Conservation (phyloP, 352 stramenopile genomes). For the Phytopythium helicoides region DNA sequence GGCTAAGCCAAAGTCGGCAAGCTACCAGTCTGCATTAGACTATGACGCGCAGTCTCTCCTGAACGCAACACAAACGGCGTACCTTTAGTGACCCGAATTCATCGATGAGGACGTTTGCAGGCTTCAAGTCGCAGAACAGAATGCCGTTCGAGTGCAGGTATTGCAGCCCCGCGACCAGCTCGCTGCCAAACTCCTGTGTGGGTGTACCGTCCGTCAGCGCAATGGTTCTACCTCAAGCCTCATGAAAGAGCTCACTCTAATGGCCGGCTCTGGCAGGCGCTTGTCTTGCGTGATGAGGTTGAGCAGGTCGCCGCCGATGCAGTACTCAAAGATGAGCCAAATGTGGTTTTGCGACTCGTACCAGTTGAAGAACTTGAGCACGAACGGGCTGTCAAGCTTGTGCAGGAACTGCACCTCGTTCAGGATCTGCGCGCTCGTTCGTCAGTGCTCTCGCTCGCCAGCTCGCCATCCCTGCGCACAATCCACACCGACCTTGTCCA, state of each 20-base stretch:
- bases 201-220: background rate
- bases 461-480: too few relatives aligned
- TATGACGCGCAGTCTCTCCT: too few relatives aligned
- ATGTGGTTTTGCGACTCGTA: conserved; percentile 96
- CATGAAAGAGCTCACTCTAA: conserved; percentile 46
- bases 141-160: conserved; percentile 89
- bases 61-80: background rate
- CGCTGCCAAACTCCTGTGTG: conserved; percentile 58
- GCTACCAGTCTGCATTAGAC: conserved; percentile 22
- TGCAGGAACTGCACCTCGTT: conserved; percentile 89
- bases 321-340: conserved; percentile 95
- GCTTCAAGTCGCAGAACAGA: conserved; percentile 91
- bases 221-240: background rate
- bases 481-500: conserved; percentile 91
- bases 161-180: conserved; percentile 78
- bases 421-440: conserved; percentile 73
- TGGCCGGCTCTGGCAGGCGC: conserved; percentile 69
- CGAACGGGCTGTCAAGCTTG: conserved; percentile 79
- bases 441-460: too few relatives aligned
- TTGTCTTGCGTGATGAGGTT: conserved; percentile 90
- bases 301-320: conserved; percentile 88
- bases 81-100: conserved; percentile 91
- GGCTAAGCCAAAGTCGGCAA: conserved; percentile 89
- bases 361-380: conserved; percentile 94
- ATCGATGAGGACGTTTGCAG: conserved; percentile 90